Evolutionary conservation across 176 grass and related monocot genomes (phyloP), one percentile per base, ranked within the genome.

Genomic region (Avena eriantha): DNA sequence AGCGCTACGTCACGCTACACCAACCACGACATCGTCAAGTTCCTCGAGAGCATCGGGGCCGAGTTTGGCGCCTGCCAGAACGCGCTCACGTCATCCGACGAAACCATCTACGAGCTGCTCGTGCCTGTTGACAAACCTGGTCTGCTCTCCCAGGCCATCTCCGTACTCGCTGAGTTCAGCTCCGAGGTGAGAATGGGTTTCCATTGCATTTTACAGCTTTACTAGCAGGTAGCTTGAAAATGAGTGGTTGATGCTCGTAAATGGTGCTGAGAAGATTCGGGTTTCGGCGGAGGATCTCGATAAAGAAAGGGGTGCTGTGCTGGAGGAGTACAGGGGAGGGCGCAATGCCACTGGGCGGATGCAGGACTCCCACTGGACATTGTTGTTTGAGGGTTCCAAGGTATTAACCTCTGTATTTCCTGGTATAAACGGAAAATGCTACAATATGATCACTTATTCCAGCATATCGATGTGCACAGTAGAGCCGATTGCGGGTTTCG

Each of bases 41-140:
- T 99, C 89, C 90, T 99, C 48, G 97, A 99, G 93, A 99, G 97
- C 89, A 99, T 99, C 33, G 97, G 97, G 10, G 94, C 97, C 49
- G 97, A 99, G 80, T 99, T 99, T 75, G 94, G 94, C 68, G 92
- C 97, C 29, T 99, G 97, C 54, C 97, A 99, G 87, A 99, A 99
- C 90, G 97, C 97, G 54, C 89, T 99, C 67, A 99, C 97, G 18
- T 99, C 94, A 19, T 96, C 97, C 5, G 97, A 99, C 77, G 97
- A 99, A 79, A 99, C 97, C 59, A 99, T 99, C 82, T 99, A 99
- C 59, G 94, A 99, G 86, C 91, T 99, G 71, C 94, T 99, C 14
- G 97, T 96, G 35, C 97, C 97, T 23, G 94, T 99, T 1, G 97
- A 99, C 84, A 99, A 99, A 60, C 94, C 94, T 5, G 92, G 81